A percentile compares a stretch with the other conserved stretches of the same genome.
Evolutionary conservation across 2,329 filamentous ascomycete species (phyloP).

Genomic region (Xylariaceae sp.): DNA sequence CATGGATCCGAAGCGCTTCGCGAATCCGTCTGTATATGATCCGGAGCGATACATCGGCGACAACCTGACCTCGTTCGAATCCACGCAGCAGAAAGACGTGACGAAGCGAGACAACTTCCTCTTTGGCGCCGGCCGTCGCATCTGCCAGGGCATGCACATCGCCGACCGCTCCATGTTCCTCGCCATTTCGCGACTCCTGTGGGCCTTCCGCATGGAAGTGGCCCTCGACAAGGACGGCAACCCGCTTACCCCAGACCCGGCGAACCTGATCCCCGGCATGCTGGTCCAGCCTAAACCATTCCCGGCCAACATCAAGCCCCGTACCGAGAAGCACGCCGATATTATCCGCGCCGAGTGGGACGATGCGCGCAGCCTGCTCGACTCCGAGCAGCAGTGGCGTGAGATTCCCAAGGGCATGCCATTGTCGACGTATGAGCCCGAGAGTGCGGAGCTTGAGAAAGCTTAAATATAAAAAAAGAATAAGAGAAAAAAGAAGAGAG

Average conservation of each 20-base stretch:
- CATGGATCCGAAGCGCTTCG: slow-evolving; percentile 40
- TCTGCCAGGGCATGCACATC: slow-evolving; percentile 45
- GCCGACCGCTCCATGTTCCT: slow-evolving; percentile 33
- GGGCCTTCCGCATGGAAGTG: slow-evolving; percentile 36
- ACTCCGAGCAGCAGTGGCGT: slow-evolving; percentile 19
- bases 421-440: slow-evolving; percentile 21
- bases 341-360: slow-evolving; percentile 19
- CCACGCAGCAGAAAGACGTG: slow-evolving; percentile 31
- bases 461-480: neutral
- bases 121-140: slow-evolving; percentile 32
- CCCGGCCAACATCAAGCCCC: slow-evolving; percentile 17
- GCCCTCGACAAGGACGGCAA: slow-evolving; percentile 10
- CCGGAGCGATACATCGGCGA: slow-evolving; percentile 34
- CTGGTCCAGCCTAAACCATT: slow-evolving; percentile 22
- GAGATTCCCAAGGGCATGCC: slow-evolving; percentile 23
- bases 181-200: slow-evolving; percentile 42
- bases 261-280: slow-evolving; percentile 21
- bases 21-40: slow-evolving; percentile 39
- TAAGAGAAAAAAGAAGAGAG: neutral
- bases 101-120: slow-evolving; percentile 31
- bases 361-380: slow-evolving; percentile 15
- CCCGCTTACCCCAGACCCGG: slow-evolving; percentile 6
- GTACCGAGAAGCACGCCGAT: slow-evolving; percentile 16
- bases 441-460: slow-evolving; percentile 9
- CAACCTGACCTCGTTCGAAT: slow-evolving; percentile 29